These are phyloP conservation scores for Xanthoceras sorbifolium DNA, from an alignment of 345 rosid genomes.

Conservation along the genomic window DNA sequence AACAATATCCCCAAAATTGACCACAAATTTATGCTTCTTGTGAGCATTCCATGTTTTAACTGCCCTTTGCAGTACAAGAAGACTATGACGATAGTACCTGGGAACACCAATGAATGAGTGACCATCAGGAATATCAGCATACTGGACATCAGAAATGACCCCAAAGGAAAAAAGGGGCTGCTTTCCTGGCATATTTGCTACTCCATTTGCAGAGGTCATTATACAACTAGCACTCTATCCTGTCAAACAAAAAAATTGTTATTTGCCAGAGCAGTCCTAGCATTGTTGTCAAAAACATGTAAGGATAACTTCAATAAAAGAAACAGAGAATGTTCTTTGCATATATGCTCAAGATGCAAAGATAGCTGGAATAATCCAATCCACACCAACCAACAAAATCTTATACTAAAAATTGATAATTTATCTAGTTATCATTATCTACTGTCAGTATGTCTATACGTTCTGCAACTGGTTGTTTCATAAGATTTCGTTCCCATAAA, in stretches of 20 bases:
- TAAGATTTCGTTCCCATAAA: not conserved
- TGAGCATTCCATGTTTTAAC: slow-evolving; percentile 68
- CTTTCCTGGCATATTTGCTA: slow-evolving; percentile 33
- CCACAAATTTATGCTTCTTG: slow-evolving; percentile 59
- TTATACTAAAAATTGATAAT: not conserved
- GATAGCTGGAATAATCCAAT: not conserved
- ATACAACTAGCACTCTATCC: slow-evolving; percentile 14
- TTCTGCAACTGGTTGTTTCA: not conserved
- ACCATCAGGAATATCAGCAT: slow-evolving; percentile 92
- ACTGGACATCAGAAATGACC: slow-evolving; percentile 84
- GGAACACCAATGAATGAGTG: slow-evolving; percentile 82
- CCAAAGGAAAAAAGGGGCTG: slow-evolving; percentile 87
- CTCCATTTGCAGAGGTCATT: slow-evolving; percentile 55
- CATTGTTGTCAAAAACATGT: not conserved
- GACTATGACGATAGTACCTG: slow-evolving; percentile 76
- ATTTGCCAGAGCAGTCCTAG: not conserved
- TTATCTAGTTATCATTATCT: slow-evolving; percentile 2
- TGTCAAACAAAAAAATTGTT: not conserved
- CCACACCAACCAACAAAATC: not conserved
- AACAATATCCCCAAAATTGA: slow-evolving; percentile 88
- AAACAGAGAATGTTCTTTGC: not conserved
- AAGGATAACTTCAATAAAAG: not conserved
- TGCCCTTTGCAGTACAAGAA: slow-evolving; percentile 71
- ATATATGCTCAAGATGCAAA: not conserved
- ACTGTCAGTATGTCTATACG: not conserved